Evolutionary conservation across 192 early-diverging fungal genomes (phyloP).

Genomic region (Entomortierella lignicola): DNA sequence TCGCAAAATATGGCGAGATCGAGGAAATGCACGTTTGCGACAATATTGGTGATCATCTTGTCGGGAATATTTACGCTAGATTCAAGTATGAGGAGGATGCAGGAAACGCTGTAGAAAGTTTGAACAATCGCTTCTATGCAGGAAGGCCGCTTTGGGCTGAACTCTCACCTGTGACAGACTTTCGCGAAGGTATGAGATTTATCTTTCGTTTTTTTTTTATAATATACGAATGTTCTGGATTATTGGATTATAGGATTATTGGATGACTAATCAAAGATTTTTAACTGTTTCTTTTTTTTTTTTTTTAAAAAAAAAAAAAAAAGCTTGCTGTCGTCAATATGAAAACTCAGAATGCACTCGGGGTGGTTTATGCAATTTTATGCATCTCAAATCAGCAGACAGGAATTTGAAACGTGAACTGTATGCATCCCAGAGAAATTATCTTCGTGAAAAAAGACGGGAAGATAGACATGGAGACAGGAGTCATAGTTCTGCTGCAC

Average conservation of each 20-base stretch:
- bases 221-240: neutral
- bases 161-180: conserved; percentile 97
- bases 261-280: conserved; percentile 8
- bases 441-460: conserved; percentile 62
- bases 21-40: conserved; percentile 98
- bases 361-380: conserved; percentile 98
- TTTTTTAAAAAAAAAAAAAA: neutral
- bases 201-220: neutral
- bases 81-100: conserved; percentile 94
- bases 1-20: conserved; percentile 96
- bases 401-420: conserved; percentile 83
- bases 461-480: conserved; percentile 55
- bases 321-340: conserved; percentile 96
- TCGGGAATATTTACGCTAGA: conserved; percentile 96
- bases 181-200: conserved; percentile 74
- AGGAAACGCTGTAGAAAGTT: conserved; percentile 86
- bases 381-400: conserved; percentile 95
- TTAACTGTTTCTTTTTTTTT: neutral
- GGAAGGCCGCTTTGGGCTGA: conserved; percentile 95
- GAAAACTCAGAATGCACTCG: conserved; percentile 95
- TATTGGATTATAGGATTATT: neutral
- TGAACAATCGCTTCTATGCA: conserved; percentile 96
- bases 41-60: conserved; percentile 97
- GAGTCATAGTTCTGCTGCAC: conserved; percentile 24
- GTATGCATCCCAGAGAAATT: conserved; percentile 78